Base-by-base conservation (phyloP, 352 stramenopile species). In the Globisporangium lucens region DNA sequence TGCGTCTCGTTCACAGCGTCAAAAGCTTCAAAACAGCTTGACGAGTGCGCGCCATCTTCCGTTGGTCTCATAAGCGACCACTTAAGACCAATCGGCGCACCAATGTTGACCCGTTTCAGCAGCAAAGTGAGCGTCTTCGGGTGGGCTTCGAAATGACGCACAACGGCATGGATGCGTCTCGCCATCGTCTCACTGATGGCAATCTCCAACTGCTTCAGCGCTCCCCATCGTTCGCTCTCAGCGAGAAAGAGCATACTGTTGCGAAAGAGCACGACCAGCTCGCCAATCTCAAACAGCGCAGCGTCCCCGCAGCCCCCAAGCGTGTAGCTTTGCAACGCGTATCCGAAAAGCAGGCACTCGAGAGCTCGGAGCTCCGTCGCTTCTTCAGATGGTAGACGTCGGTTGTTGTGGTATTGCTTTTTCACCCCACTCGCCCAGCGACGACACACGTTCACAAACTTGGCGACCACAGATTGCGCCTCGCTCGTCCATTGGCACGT, bases 261-360 rank as follows among this genome's bases (percentile, higher is more conserved):
- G 35, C 75, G 68, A 46, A 87, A 89, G 0, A 79, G 49, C n/a
- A 90, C 76, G 2, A 85, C 43, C 46, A 87, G 58, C 36, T 87
- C 76, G 29, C 76, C 83, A 2, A 86, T 47, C 47, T 81, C 75
- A 12, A 71, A 68, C 55, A 15, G 67, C 62, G 6, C 47, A 30
- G 9, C 66, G 22, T 1, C 27, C 10, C 4, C 62, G 22, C 0
- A 22, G 12, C 55, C 73, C 70, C 29, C 41, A n/a, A 70, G n/a
- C 49, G 65, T 5, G 46, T 78, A 83, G 9, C 74, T 49, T 2
- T 80, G 56, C 15, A 91, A 46, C 2, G 78, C 79, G 27, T 70
- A 85, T 2, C 74, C 76, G 57, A 80, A 87, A 17, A 87, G 46
- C 20, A 86, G 10, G 38, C 78, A 83, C 41, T 82, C 75, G 27